A percentile compares a stretch with the other conserved stretches of the same genome.
These are phyloP conservation scores for Chrysopogon serrulatus DNA, from an alignment of 176 grass and related monocot species.

Conservation along the genomic window DNA sequence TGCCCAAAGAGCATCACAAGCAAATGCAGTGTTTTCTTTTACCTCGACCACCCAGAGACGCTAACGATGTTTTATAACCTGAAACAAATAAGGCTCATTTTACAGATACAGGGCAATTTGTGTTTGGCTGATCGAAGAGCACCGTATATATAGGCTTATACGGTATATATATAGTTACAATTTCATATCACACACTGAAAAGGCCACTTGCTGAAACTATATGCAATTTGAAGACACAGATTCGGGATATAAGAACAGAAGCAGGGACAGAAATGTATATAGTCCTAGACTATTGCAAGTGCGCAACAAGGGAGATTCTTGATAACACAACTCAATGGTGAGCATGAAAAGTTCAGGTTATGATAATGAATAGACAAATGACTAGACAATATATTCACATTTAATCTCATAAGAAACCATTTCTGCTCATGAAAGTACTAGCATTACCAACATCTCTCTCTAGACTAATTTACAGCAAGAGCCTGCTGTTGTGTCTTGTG, in stretches of 20 bases:
- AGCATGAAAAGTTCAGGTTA: slow-evolving; percentile 17
- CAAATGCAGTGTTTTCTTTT: neutral
- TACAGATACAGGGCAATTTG: neutral
- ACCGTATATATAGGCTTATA: neutral
- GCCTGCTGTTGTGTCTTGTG: neutral
- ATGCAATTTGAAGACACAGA: neutral
- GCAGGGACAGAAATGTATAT: neutral
- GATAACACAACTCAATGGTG: slow-evolving; percentile 25
- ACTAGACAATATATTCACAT: neutral
- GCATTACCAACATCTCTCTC: neutral
- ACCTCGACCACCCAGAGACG: neutral
- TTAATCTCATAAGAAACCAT: neutral
- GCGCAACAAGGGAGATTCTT: slow-evolving; percentile 25
- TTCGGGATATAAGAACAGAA: neutral
- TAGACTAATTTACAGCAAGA: slow-evolving; percentile 3
- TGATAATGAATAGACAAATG: neutral
- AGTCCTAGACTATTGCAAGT: slow-evolving; percentile 16
- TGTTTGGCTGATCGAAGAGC: no score
- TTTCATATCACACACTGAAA: neutral
- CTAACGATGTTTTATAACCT: neutral
- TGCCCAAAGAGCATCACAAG: neutral
- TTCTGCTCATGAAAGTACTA: neutral
- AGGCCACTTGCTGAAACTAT: neutral
- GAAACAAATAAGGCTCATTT: neutral
- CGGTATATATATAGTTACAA: neutral